These are phyloP conservation scores for Magnaporthiopsis incrustans DNA, from an alignment of 2,329 filamentous ascomycete species.

Conservation along the genomic window DNA sequence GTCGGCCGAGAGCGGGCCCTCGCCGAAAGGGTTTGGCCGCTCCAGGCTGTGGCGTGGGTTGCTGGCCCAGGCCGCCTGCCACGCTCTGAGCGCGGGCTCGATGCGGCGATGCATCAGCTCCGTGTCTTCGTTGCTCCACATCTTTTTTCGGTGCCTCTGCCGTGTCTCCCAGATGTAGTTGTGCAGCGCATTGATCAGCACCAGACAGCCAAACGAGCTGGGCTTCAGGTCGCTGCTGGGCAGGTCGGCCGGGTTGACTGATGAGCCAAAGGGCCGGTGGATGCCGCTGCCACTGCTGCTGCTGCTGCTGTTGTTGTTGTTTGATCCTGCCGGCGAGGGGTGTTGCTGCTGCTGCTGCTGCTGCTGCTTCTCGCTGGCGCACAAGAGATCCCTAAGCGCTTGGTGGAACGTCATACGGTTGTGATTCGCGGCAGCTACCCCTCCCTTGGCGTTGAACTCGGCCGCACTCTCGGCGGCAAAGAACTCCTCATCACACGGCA, in stretches of 20 bases:
- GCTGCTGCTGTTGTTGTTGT: constrained; percentile 23
- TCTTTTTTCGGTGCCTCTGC: constrained; percentile 76
- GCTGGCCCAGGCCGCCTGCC: constrained; percentile 86
- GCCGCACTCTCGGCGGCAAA: constrained; percentile 78
- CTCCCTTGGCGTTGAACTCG: constrained; percentile 73
- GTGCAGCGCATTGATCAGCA: constrained; percentile 89
- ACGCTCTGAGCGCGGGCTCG: constrained; percentile 85
- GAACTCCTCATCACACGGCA: constrained; percentile 89
- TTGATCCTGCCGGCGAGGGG: constrained; percentile 26
- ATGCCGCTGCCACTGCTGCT: constrained; percentile 26
- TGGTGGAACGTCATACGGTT: constrained; percentile 73
- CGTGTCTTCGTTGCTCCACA: constrained; percentile 87
- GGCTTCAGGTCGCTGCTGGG: constrained; percentile 61
- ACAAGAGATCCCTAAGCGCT: constrained; percentile 72
- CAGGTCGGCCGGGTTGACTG: constrained; percentile 33
- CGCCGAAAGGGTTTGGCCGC: constrained; percentile 73
- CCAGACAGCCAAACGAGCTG: constrained; percentile 85
- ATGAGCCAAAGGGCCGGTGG: constrained; percentile 37
- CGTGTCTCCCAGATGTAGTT: constrained; percentile 98
- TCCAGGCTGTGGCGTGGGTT: constrained; percentile 80
- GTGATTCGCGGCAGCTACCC: constrained; percentile 57
- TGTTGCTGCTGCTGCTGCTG: constrained; percentile 36
- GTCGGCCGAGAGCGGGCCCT: constrained; percentile 78
- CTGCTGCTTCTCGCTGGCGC: constrained; percentile 59
- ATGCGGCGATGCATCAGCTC: constrained; percentile 95